phyloP scores from a whole-genome alignment of 768 basidiomycete genomes.

The Trametes coccinea region DNA sequence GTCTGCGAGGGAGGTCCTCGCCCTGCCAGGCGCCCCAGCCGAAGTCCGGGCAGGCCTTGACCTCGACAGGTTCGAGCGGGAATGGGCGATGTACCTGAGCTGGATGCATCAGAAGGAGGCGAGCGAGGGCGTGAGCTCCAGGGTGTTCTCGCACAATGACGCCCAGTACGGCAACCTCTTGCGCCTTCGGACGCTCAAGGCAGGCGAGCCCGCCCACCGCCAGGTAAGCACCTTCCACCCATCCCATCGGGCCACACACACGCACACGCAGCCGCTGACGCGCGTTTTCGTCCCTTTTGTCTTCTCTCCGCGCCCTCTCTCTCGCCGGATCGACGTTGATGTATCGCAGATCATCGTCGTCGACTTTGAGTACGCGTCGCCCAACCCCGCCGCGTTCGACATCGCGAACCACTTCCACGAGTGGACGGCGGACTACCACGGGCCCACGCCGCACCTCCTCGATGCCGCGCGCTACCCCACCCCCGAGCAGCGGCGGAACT shows the following conservation, averaged over 20 bases:
- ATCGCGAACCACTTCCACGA: conserved; percentile 98
- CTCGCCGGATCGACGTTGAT: background rate
- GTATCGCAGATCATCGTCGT: conserved; percentile 80
- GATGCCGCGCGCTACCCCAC: conserved; percentile 71
- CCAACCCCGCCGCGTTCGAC: conserved; percentile 92
- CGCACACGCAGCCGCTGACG: background rate
- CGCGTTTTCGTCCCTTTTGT: background rate
- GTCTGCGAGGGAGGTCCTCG: conserved; percentile 73
- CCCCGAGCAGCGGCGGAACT: conserved; percentile 69
- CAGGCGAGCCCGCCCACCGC: conserved; percentile 69
- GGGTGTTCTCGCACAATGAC: conserved; percentile 92
- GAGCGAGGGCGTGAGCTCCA: conserved; percentile 55
- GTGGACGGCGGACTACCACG: conserved; percentile 93
- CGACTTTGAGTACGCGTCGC: conserved; percentile 96
- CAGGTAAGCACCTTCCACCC: conserved; percentile 48
- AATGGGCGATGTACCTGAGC: conserved; percentile 67
- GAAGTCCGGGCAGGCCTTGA: conserved; percentile 55
- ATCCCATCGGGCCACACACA: too few relatives aligned
- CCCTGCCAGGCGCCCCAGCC: conserved; percentile 51
- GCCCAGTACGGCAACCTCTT: conserved; percentile 94
- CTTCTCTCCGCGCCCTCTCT: conserved; percentile 18
- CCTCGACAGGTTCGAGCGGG: conserved; percentile 58
- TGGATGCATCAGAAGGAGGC: conserved; percentile 70
- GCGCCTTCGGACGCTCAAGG: conserved; percentile 56
- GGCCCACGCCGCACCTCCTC: conserved; percentile 64